A percentile compares a stretch with the other conserved stretches of the same genome.
Evolutionary conservation across 2,329 filamentous ascomycete species (phyloP).

Genomic region (Verticillium longisporum): DNA sequence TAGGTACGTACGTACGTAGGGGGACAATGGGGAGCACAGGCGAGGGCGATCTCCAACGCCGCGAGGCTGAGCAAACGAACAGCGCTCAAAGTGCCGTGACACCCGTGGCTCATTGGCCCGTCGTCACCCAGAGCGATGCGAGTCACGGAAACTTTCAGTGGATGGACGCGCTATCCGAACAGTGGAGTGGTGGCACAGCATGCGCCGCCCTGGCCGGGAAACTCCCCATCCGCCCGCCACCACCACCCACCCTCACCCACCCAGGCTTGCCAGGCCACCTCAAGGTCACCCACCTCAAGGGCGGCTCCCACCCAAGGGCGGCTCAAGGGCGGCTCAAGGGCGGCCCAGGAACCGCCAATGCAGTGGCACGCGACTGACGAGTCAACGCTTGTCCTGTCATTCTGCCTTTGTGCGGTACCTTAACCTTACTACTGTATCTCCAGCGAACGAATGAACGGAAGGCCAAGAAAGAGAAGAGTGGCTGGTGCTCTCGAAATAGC

Average conservation of each 20-base stretch:
- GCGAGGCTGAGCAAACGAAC: not conserved
- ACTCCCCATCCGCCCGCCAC: not conserved
- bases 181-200: not conserved
- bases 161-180: not conserved
- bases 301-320: not conserved
- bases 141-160: not conserved
- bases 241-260: not conserved
- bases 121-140: not conserved
- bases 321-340: not conserved
- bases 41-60: not conserved
- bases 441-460: no score
- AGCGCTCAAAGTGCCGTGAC: not conserved
- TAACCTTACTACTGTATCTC: no score
- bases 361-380: not conserved
- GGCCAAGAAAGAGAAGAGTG: not conserved
- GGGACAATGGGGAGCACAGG: not conserved
- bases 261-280: not conserved
- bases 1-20: not conserved
- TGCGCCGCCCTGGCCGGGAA: not conserved
- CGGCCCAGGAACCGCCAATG: not conserved
- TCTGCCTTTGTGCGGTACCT: not conserved
- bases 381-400: not conserved
- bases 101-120: not conserved
- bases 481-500: not conserved
- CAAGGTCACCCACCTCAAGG: not conserved